Percentiles rank a stretch among this genome's conserved stretches.
Evolutionary conservation across 1,284 basidiomycete genomes (phyloP).

Genomic region (Sparassis latifolia): DNA sequence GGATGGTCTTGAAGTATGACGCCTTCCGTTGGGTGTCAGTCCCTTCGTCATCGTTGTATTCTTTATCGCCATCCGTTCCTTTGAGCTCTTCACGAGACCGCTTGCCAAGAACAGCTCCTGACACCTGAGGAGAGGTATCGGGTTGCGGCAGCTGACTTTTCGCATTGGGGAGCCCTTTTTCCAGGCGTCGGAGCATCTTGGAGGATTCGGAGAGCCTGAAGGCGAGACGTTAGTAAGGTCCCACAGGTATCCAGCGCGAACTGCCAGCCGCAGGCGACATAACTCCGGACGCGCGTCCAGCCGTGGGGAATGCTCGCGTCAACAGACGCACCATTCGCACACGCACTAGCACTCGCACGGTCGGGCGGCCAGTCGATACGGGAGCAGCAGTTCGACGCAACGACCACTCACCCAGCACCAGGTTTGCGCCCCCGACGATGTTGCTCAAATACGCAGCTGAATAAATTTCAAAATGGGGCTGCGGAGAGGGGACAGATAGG

Average conservation of each 20-base stretch:
- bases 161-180: slow-evolving; percentile 72
- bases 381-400: too few relatives aligned
- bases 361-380: too few relatives aligned
- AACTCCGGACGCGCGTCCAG: slow-evolving; percentile 51
- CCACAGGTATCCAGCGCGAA: slow-evolving; percentile 1
- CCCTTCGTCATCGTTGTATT: slow-evolving; percentile 41
- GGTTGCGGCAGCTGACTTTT: slow-evolving; percentile 34
- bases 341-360: too few relatives aligned
- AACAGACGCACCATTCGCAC: slow-evolving; percentile 13
- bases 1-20: slow-evolving; percentile 75
- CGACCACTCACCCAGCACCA: slow-evolving; percentile 62
- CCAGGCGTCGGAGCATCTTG: slow-evolving; percentile 77
- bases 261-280: slow-evolving; percentile 10
- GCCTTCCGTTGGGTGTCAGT: slow-evolving; percentile 46
- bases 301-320: background rate
- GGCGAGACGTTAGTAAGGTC: slow-evolving; percentile 8
- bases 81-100: too few relatives aligned
- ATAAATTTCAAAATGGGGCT: slow-evolving; percentile 2
- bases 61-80: slow-evolving; percentile 13
- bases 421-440: slow-evolving; percentile 80
- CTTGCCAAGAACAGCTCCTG: too few relatives aligned
- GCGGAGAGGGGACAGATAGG: background rate
- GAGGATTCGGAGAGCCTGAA: slow-evolving; percentile 75
- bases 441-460: slow-evolving; percentile 77
- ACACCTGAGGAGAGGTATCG: too few relatives aligned